A percentile compares a stretch with the other conserved stretches of the same genome.
Conservation (phyloP, 305 asterid species). For the Coffea humblotiana region DNA sequence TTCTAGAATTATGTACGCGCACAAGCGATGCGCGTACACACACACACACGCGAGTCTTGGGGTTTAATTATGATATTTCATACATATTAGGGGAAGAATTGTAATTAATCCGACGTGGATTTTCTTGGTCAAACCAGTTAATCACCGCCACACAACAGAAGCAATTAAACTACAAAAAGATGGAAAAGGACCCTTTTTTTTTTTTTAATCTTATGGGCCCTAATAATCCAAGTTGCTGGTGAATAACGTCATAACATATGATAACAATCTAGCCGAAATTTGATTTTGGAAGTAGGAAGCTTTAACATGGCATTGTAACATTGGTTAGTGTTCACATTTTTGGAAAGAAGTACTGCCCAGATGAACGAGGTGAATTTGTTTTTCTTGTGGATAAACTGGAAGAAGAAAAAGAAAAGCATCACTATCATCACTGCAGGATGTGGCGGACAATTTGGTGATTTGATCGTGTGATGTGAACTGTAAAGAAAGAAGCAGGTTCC, state of each 20-base stretch:
- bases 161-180: no score
- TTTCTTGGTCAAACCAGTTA: no score
- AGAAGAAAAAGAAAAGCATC: not conserved
- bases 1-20: no score
- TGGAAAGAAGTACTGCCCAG: not conserved
- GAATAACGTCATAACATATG: not conserved
- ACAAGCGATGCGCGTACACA: no score
- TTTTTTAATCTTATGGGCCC: not conserved
- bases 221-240: not conserved
- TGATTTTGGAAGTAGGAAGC: not conserved
- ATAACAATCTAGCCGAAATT: not conserved
- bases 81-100: no score
- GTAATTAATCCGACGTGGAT: no score
- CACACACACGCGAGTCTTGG: no score
- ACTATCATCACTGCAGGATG: not conserved
- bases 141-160: no score
- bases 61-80: no score
- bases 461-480: not conserved
- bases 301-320: not conserved
- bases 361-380: not conserved
- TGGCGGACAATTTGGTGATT: not conserved
- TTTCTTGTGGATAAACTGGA: not conserved
- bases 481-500: not conserved
- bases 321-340: not conserved
- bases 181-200: not conserved